Evolutionary conservation across 2,329 filamentous ascomycete genomes (phyloP).

Genomic region (Didymella segeticola): DNA sequence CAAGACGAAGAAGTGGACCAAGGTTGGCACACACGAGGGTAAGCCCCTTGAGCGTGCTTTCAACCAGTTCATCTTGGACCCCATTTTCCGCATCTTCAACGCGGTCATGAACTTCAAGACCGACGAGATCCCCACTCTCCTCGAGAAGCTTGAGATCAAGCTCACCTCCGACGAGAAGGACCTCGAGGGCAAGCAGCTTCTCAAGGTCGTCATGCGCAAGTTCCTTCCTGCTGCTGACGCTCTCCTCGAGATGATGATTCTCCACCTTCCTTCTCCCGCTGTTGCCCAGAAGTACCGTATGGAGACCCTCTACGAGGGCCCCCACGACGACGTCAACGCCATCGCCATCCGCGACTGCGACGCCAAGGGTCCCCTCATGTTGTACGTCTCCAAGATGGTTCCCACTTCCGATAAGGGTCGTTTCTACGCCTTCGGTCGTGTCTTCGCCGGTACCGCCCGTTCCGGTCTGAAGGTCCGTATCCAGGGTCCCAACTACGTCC

Average conservation of each 20-base stretch:
- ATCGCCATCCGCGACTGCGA: conserved; percentile 99
- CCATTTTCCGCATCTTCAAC: conserved; percentile 99
- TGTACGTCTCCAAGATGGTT: conserved; percentile 99
- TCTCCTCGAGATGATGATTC: conserved; percentile 99
- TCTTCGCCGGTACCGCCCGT: conserved; percentile 97
- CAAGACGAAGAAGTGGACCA: conserved; percentile 99
- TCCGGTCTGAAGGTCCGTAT: conserved; percentile 99
- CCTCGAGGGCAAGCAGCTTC: conserved; percentile 94
- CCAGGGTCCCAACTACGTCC: conserved; percentile 98
- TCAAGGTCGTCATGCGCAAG: conserved; percentile 98
- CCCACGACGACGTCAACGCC: conserved; percentile 86
- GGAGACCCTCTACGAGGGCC: conserved; percentile 99
- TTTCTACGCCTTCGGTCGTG: conserved; percentile 99
- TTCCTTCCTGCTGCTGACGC: conserved; percentile 98
- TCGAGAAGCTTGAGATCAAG: conserved; percentile 96
- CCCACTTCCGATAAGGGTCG: conserved; percentile 99
- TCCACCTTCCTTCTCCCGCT: conserved; percentile 94
- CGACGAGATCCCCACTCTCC: conserved; percentile 82
- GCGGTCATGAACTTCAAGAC: conserved; percentile 99
- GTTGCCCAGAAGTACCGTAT: conserved; percentile 97
- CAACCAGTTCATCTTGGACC: conserved; percentile 99
- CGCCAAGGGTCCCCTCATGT: conserved; percentile 97
- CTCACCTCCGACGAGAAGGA: conserved; percentile 85
- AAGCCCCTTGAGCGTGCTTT: conserved; percentile 96
- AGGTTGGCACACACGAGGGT: conserved; percentile 80